phyloP scores from a whole-genome alignment of 192 early-diverging fungal genomes.

The Coemansia sp. region DNA sequence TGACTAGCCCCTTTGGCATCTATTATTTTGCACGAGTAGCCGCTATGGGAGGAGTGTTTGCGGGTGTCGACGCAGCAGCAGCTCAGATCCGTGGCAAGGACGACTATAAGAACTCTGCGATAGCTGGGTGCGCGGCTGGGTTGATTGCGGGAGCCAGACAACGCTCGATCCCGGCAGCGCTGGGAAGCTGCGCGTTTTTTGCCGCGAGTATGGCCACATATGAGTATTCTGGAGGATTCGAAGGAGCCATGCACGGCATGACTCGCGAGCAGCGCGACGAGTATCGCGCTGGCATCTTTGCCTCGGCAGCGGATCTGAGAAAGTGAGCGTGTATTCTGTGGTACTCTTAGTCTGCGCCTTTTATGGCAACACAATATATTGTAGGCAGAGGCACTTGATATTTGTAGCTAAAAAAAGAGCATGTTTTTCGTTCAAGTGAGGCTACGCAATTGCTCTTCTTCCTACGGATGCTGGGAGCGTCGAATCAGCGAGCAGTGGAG shows the following conservation, averaged over 20 bases:
- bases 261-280: slow-evolving; percentile 47
- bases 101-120: slow-evolving; percentile 68
- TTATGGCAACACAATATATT: too few relatives aligned
- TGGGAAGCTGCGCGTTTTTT: slow-evolving; percentile 62
- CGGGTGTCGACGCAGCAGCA: slow-evolving; percentile 60
- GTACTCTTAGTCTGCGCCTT: not conserved
- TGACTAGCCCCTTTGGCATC: not conserved
- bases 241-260: slow-evolving; percentile 42
- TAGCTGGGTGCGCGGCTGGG: slow-evolving; percentile 73
- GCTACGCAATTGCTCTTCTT: not conserved
- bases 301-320: slow-evolving; percentile 46
- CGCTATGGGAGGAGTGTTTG: slow-evolving; percentile 77
- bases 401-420: too few relatives aligned
- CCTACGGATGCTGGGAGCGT: slow-evolving; percentile 7
- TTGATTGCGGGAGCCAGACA: slow-evolving; percentile 62
- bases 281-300: slow-evolving; percentile 44
- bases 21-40: slow-evolving; percentile 50
- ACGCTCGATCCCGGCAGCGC: slow-evolving; percentile 62
- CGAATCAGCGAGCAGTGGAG: slow-evolving; percentile 25
- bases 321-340: slow-evolving; percentile 1
- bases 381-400: too few relatives aligned
- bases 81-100: slow-evolving; percentile 63
- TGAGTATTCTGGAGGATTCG: slow-evolving; percentile 60
- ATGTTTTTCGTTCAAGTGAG: not conserved
- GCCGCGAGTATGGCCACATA: slow-evolving; percentile 66